Conservation (phyloP, 2,329 filamentous ascomycete genomes). For the Microsporum canis region DNA sequence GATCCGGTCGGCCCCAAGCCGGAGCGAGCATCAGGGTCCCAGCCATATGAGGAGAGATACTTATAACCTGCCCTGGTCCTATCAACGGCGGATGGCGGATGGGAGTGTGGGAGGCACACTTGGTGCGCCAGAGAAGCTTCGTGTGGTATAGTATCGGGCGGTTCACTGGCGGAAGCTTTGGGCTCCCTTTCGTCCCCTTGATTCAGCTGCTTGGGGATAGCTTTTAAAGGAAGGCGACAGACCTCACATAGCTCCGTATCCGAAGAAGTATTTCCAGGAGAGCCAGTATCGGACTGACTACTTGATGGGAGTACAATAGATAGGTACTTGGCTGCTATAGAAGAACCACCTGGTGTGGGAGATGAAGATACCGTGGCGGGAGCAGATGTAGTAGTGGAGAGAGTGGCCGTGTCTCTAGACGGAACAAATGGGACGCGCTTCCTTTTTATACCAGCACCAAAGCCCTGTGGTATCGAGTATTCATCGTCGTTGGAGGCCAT, state of each 20-base stretch:
- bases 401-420: conserved; percentile 30
- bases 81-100: conserved; percentile 48
- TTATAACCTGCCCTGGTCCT: conserved; percentile 45
- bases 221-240: conserved; percentile 47
- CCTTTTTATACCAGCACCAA: conserved; percentile 52
- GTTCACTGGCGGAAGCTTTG: neutral
- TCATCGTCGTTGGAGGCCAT: conserved; percentile 39
- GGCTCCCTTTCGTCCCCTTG: neutral
- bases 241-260: conserved; percentile 40
- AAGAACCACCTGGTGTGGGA: conserved; percentile 13
- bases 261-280: neutral
- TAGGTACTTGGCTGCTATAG: conserved; percentile 34
- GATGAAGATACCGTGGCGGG: conserved; percentile 21
- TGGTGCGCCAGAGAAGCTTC: conserved; percentile 47
- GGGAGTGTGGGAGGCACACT: conserved; percentile 44
- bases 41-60: conserved; percentile 48
- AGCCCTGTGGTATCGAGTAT: conserved; percentile 50
- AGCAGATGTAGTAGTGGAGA: conserved; percentile 17
- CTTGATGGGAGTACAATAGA: conserved; percentile 34
- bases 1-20: conserved; percentile 61
- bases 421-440: conserved; percentile 51
- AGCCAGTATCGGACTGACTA: neutral
- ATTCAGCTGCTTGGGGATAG: neutral
- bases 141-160: conserved; percentile 23
- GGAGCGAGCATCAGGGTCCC: conserved; percentile 49